Conservation (phyloP, 2,329 filamentous ascomycete species). For the Arthrobotrys sinensis region DNA sequence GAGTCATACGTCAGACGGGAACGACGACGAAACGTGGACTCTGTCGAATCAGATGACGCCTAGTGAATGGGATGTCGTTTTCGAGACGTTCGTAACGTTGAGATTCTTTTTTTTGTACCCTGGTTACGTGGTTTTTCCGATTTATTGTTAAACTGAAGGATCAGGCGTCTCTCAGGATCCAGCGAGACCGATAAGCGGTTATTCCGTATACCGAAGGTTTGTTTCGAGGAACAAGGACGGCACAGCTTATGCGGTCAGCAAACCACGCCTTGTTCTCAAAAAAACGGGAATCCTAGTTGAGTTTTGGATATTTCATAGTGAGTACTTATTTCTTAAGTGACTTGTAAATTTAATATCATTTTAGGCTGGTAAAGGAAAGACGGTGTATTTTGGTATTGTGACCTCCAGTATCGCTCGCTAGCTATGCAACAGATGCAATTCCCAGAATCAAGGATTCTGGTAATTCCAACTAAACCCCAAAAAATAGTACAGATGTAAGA, state of each 20-base stretch:
- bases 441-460: conserved; percentile 18
- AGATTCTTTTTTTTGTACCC: conserved; percentile 16
- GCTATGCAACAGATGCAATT: conserved; percentile 45
- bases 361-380: conserved; percentile 15
- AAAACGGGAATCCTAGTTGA: not conserved
- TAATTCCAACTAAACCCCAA: conserved; percentile 11
- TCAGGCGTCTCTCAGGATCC: conserved; percentile 59
- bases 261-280: conserved; percentile 29
- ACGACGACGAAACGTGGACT: conserved; percentile 33
- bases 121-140: conserved; percentile 31
- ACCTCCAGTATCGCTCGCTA: conserved; percentile 42
- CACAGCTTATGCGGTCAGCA: conserved; percentile 56
- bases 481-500: conserved; percentile 22
- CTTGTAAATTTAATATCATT: not conserved
- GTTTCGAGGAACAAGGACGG: conserved; percentile 18
- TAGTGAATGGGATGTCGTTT: conserved; percentile 6
- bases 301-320: too few species aligned
- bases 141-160: conserved; percentile 35
- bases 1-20: conserved; percentile 56
- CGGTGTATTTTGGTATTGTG: conserved; percentile 31
- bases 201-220: not conserved
- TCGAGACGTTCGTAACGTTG: conserved; percentile 21
- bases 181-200: conserved; percentile 37
- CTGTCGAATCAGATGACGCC: conserved; percentile 50
- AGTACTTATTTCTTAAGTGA: too few species aligned